phyloP scores from a whole-genome alignment of 768 basidiomycete species.

The Trametes maxima region DNA sequence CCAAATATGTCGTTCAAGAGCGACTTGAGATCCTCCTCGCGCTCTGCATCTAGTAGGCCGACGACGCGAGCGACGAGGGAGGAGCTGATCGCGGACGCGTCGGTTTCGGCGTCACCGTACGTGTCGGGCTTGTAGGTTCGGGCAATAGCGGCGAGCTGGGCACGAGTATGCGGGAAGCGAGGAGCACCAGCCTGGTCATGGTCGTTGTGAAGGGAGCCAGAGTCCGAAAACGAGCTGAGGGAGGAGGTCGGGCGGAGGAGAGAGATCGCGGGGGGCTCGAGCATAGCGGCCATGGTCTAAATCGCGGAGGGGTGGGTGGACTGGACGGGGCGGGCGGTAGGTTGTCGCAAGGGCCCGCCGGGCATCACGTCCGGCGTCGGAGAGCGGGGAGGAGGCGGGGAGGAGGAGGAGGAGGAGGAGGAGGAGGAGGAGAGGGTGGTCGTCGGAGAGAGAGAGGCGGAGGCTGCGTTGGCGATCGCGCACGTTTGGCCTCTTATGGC shows the following conservation, averaged over 20 bases:
- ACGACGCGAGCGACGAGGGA: constrained; percentile 73
- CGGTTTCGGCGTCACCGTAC: constrained; percentile 46
- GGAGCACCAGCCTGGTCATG: constrained; percentile 27
- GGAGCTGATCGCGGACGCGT: constrained; percentile 58
- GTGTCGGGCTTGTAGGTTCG: constrained; percentile 70
- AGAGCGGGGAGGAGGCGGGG: background rate
- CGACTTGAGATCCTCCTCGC: constrained; percentile 83
- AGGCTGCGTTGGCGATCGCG: background rate
- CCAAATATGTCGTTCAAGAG: constrained; percentile 72
- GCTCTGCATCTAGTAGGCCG: constrained; percentile 72
- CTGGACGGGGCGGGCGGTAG: background rate
- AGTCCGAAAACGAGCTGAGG: constrained; percentile 24
- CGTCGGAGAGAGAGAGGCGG: background rate
- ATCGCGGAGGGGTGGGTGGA: background rate
- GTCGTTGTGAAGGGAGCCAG: constrained; percentile 15
- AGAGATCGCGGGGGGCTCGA: constrained; percentile 30
- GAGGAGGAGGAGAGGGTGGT: background rate
- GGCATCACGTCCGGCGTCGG: constrained; percentile 6
- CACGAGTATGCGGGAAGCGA: constrained; percentile 81
- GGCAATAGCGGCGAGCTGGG: constrained; percentile 74
- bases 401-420: background rate
- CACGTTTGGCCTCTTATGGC: background rate
- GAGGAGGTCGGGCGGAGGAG: constrained; percentile 27
- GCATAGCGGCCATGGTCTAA: constrained; percentile 23
- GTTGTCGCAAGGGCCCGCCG: constrained; percentile 2